These are phyloP conservation scores for Piper betle DNA, from an alignment of 164 flowering plant genomes.

Conservation along the genomic window DNA sequence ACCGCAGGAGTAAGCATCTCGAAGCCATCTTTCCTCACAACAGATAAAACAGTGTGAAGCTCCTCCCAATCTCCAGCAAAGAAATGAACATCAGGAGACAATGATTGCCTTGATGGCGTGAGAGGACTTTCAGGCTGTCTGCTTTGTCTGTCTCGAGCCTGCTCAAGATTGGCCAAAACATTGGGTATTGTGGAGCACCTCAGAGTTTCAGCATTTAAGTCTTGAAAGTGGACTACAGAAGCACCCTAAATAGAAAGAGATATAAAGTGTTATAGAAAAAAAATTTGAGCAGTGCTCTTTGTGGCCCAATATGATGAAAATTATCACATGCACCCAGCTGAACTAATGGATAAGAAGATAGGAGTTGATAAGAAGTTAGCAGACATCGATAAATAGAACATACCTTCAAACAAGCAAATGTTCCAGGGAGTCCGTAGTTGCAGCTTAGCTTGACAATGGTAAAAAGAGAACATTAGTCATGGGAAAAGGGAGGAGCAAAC, in stretches of 20 bases:
- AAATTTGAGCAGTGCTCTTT: neutral
- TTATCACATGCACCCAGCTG: neutral
- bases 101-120: slow-evolving; percentile 70
- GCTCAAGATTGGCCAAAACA: slow-evolving; percentile 86
- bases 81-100: slow-evolving; percentile 60
- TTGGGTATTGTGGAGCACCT: slow-evolving; percentile 84
- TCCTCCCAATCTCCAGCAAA: slow-evolving; percentile 96
- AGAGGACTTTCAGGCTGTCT: slow-evolving; percentile 75
- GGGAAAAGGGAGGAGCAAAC: neutral
- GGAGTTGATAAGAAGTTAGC: neutral
- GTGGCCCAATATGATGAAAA: neutral
- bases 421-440: slow-evolving; percentile 85
- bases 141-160: slow-evolving; percentile 74
- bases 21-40: slow-evolving; percentile 36
- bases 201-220: slow-evolving; percentile 64
- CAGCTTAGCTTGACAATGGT: slow-evolving; percentile 61
- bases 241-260: slow-evolving; percentile 53
- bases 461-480: neutral
- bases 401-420: slow-evolving; percentile 95
- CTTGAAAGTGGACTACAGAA: slow-evolving; percentile 71
- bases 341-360: neutral
- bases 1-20: slow-evolving; percentile 31
- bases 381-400: neutral
- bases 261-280: neutral
- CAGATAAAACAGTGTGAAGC: slow-evolving; percentile 61